These are phyloP conservation scores for Fusarium sp. DNA, from an alignment of 2,329 filamentous ascomycete genomes.

Conservation along the genomic window DNA sequence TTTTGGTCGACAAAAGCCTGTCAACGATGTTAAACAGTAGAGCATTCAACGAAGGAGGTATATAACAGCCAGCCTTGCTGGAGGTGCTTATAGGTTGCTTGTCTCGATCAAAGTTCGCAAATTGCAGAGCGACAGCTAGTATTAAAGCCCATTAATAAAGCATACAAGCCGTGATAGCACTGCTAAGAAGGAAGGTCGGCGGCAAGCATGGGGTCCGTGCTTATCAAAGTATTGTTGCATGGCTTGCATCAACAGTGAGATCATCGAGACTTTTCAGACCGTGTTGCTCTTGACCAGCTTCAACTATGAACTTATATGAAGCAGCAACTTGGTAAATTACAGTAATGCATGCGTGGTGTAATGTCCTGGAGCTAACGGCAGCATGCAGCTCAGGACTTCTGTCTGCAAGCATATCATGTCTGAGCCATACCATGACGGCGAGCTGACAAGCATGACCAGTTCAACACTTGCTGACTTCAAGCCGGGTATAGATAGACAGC, in stretches of 20 bases:
- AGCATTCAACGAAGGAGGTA: not conserved
- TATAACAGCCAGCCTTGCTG: not conserved
- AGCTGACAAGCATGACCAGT: not conserved
- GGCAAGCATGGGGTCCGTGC: not conserved
- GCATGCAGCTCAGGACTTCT: not conserved
- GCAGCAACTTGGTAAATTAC: not conserved
- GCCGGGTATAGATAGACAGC: no score
- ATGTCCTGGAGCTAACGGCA: not conserved
- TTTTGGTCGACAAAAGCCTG: not conserved
- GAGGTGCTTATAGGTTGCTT: not conserved
- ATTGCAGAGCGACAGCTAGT: not conserved
- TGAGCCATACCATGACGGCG: not conserved
- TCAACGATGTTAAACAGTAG: not conserved
- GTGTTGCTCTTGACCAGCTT: not conserved
- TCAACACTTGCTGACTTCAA: conserved; percentile 19
- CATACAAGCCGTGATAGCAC: not conserved
- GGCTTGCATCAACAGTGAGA: not conserved
- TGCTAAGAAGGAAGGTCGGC: not conserved
- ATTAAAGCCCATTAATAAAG: not conserved
- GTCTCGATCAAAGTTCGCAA: not conserved
- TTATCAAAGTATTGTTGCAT: not conserved
- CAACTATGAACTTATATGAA: not conserved
- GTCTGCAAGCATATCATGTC: not conserved
- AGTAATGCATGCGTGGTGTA: not conserved
- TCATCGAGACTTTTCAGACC: not conserved